Evolutionary conservation across 1,139 yeast genomes (phyloP).

Genomic region (Suhomyces terraborum): DNA sequence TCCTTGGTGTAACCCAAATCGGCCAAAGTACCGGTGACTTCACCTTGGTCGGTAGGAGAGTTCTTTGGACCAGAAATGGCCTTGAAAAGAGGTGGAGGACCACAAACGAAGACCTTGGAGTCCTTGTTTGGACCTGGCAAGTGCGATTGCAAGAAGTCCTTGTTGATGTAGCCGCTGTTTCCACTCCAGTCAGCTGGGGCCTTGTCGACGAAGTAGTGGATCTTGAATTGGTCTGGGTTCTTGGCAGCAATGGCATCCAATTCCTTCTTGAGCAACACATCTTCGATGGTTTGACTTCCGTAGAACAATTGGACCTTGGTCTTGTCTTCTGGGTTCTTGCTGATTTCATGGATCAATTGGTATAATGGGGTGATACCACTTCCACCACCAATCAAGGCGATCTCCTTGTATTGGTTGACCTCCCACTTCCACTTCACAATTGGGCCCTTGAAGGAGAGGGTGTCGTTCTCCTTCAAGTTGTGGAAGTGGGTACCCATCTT

Average conservation of each 20-base stretch:
- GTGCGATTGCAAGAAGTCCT: slow-evolving; percentile 48
- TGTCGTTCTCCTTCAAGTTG: slow-evolving; percentile 73
- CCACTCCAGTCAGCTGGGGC: slow-evolving; percentile 52
- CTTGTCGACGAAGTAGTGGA: slow-evolving; percentile 80
- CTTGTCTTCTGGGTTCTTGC: slow-evolving; percentile 76
- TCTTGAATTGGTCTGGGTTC: slow-evolving; percentile 73
- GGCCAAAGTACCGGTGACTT: slow-evolving; percentile 79
- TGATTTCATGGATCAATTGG: slow-evolving; percentile 74
- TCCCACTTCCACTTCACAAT: slow-evolving; percentile 89
- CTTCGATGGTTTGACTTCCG: slow-evolving; percentile 76
- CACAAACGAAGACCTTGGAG: slow-evolving; percentile 87
- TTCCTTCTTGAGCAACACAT: slow-evolving; percentile 76
- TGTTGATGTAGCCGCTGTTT: slow-evolving; percentile 46
- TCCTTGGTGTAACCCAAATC: slow-evolving; percentile 88
- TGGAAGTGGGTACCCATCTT: slow-evolving; percentile 79
- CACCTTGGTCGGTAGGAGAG: slow-evolving; percentile 94
- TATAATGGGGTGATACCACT: slow-evolving; percentile 94
- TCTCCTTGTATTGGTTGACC: slow-evolving; percentile 77
- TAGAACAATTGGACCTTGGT: slow-evolving; percentile 80
- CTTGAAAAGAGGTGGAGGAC: slow-evolving; percentile 31
- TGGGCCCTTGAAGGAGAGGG: slow-evolving; percentile 93
- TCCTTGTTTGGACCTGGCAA: slow-evolving; percentile 67
- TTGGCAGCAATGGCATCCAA: slow-evolving; percentile 64
- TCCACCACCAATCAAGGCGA: slow-evolving; percentile 93
- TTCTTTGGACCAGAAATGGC: slow-evolving; percentile 73